phyloP scores from a whole-genome alignment of 2,329 filamentous ascomycete species.

The Talaromyces sp. region DNA sequence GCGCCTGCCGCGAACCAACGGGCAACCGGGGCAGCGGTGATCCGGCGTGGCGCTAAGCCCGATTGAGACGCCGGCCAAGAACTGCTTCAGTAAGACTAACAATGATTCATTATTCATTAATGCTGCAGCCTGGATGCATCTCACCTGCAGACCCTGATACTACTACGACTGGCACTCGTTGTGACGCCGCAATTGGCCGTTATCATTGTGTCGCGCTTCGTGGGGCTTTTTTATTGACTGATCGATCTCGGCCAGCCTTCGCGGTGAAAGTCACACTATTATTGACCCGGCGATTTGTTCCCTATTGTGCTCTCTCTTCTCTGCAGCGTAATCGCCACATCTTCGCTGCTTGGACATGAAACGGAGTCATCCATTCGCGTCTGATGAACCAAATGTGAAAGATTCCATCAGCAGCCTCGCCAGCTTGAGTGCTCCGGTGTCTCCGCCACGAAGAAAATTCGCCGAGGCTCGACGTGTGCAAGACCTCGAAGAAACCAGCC shows the following conservation, averaged over 20 bases:
- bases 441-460: slow-evolving; percentile 20
- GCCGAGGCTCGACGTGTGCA: background rate
- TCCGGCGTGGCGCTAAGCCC: background rate
- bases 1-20: background rate
- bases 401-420: background rate
- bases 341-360: slow-evolving; percentile 9
- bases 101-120: too few species aligned
- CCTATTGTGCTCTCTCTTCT: too few species aligned
- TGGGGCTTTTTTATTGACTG: too few species aligned
- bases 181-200: background rate
- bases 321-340: background rate
- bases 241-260: too few species aligned
- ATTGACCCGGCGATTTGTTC: too few species aligned
- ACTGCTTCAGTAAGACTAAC: background rate
- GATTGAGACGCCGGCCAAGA: background rate
- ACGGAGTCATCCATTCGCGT: slow-evolving; percentile 3
- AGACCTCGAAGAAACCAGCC: background rate
- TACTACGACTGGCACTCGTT: background rate
- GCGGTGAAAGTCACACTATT: too few species aligned
- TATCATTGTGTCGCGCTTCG: background rate
- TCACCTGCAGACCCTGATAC: too few species aligned
- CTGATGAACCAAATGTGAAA: background rate
- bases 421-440: slow-evolving; percentile 21
- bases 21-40: background rate
- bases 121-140: background rate